A percentile compares a stretch with the other conserved stretches of the same genome.
These are phyloP conservation scores for Cryptosporidium parvum DNA, from an alignment of 169 alveolate species.

Conservation along the genomic window DNA sequence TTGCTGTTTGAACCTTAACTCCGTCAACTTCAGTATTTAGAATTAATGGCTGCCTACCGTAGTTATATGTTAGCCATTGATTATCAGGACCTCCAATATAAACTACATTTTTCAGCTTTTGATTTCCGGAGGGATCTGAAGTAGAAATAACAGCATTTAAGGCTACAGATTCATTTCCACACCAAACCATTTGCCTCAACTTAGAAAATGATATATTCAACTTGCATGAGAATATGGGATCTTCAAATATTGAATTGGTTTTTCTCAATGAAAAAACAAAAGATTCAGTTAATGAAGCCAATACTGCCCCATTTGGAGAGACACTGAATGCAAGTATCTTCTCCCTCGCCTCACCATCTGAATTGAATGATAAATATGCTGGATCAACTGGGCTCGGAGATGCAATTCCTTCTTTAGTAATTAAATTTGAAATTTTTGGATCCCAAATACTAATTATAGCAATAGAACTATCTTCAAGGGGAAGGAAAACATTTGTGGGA, in stretches of 20 bases:
- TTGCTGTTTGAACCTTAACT: constrained; percentile 79
- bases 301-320: constrained; percentile 37
- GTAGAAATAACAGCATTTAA: constrained; percentile 49
- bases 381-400: constrained; percentile 62
- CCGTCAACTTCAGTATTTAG: constrained; percentile 82
- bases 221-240: constrained; percentile 53
- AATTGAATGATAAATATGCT: constrained; percentile 38
- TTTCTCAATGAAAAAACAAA: constrained; percentile 34
- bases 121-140: not conserved
- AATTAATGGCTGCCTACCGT: constrained; percentile 74
- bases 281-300: constrained; percentile 55
- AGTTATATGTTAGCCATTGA: constrained; percentile 83
- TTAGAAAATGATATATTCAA: constrained; percentile 37
- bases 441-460: constrained; percentile 74
- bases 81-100: constrained; percentile 82
- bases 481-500: constrained; percentile 65
- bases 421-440: constrained; percentile 37
- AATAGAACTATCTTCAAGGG: constrained; percentile 61
- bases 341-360: constrained; percentile 11
- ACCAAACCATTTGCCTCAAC: constrained; percentile 82
- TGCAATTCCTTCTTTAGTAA: constrained; percentile 17
- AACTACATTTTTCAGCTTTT: constrained; percentile 74
- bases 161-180: constrained; percentile 85
- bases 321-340: constrained; percentile 51
- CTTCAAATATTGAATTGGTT: constrained; percentile 51